Percentiles rank a stretch among this genome's conserved stretches.
These are phyloP conservation scores for Hyaloperonospora brassicae DNA, from an alignment of 352 stramenopile genomes.

Conservation along the genomic window DNA sequence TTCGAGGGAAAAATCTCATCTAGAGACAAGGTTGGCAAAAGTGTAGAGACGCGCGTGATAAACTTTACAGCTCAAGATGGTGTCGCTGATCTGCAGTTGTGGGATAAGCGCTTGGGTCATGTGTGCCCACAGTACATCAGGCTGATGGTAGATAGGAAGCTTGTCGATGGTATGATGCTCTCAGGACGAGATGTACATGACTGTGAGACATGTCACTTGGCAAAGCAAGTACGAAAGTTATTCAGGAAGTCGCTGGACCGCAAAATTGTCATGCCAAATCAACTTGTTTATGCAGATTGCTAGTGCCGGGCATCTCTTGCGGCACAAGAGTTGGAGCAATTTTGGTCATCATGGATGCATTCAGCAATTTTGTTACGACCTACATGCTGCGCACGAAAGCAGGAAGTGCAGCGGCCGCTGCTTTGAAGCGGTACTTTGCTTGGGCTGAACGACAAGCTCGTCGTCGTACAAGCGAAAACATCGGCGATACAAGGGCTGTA, in stretches of 20 bases:
- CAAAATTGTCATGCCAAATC: neutral
- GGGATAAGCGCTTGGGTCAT: no score
- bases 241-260: neutral
- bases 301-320: neutral
- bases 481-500: neutral
- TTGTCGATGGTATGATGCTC: no score
- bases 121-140: no score
- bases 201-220: no score
- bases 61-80: no score
- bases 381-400: neutral
- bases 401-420: neutral
- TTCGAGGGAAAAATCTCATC: no score
- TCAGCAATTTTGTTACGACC: neutral
- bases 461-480: neutral
- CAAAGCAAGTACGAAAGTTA: no score
- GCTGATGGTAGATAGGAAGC: no score
- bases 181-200: no score
- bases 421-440: neutral
- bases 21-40: no score
- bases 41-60: no score
- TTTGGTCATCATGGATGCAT: conserved; percentile 1
- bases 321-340: neutral
- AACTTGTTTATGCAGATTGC: conserved; percentile 1
- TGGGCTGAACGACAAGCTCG: neutral
- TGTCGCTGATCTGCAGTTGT: no score